Conservation (phyloP, 352 stramenopile genomes). For the Plasmopara viticola region DNA sequence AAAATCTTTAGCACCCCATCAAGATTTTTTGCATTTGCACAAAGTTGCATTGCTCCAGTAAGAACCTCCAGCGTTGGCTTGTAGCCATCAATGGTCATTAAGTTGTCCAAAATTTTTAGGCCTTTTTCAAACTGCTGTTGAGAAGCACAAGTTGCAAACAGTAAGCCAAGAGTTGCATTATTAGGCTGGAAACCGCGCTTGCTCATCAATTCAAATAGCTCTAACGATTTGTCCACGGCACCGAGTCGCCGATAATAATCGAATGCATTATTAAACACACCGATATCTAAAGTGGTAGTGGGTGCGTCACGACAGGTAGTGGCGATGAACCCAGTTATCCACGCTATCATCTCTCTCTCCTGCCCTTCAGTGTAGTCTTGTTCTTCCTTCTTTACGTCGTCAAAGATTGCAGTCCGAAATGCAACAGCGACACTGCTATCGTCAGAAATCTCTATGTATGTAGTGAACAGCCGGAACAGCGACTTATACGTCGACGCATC, state of each 20-base stretch:
- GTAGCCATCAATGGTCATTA: slow-evolving; percentile 38
- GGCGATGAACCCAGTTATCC: slow-evolving; percentile 35
- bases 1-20: slow-evolving; percentile 47
- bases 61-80: slow-evolving; percentile 40
- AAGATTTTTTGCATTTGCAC: slow-evolving; percentile 37
- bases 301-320: slow-evolving; percentile 40
- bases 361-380: slow-evolving; percentile 17
- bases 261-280: slow-evolving; percentile 62
- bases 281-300: slow-evolving; percentile 26
- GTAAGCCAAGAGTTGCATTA: slow-evolving; percentile 41
- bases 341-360: slow-evolving; percentile 17
- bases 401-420: neutral
- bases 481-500: slow-evolving; percentile 37
- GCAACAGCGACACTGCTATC: neutral
- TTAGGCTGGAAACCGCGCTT: slow-evolving; percentile 32
- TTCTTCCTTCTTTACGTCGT: slow-evolving; percentile 4
- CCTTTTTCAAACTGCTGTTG: slow-evolving; percentile 43
- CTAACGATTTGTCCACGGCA: slow-evolving; percentile 40
- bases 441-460: slow-evolving; percentile 24
- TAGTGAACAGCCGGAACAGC: slow-evolving; percentile 48
- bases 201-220: slow-evolving; percentile 62
- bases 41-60: slow-evolving; percentile 47
- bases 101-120: slow-evolving; percentile 53
- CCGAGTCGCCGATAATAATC: slow-evolving; percentile 52
- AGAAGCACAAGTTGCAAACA: slow-evolving; percentile 51